Evolutionary conservation across 495 filamentous ascomycete genomes (phyloP).

Genomic region (Xylaria flabelliformis): DNA sequence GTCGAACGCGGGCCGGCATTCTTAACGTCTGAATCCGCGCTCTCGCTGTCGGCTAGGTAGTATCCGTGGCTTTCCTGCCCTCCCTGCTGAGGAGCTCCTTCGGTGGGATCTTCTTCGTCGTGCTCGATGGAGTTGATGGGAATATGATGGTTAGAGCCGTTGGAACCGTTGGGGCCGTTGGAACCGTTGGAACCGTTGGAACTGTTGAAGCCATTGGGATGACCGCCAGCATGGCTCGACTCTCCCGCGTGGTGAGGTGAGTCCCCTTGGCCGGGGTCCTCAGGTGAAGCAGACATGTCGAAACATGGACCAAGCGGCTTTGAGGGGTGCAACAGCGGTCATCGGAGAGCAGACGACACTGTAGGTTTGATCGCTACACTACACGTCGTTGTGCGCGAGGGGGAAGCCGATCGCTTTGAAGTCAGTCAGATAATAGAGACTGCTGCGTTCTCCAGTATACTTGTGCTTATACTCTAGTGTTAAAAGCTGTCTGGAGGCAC

Average conservation of each 20-base stretch:
- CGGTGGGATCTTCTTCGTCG: background rate
- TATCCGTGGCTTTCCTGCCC: background rate
- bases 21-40: slow-evolving; percentile 23
- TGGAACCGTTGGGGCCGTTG: too few species aligned
- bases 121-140: background rate
- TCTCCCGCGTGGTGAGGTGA: background rate
- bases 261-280: slow-evolving; percentile 1
- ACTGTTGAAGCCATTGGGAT: background rate
- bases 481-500: background rate
- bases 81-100: background rate
- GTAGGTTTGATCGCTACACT: background rate
- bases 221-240: background rate
- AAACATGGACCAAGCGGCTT: slow-evolving; percentile 19
- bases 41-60: background rate
- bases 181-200: too few species aligned
- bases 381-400: background rate
- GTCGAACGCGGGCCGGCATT: slow-evolving; percentile 8
- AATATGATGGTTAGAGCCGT: background rate
- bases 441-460: slow-evolving; percentile 1
- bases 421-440: background rate
- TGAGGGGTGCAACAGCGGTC: background rate
- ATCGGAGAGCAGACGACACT: slow-evolving; percentile 12
- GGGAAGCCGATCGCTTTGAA: background rate
- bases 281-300: slow-evolving; percentile 23
- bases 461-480: background rate